Conservation (phyloP, 2,329 filamentous ascomycete genomes). For the Fusarium pseudoanthophilum region DNA sequence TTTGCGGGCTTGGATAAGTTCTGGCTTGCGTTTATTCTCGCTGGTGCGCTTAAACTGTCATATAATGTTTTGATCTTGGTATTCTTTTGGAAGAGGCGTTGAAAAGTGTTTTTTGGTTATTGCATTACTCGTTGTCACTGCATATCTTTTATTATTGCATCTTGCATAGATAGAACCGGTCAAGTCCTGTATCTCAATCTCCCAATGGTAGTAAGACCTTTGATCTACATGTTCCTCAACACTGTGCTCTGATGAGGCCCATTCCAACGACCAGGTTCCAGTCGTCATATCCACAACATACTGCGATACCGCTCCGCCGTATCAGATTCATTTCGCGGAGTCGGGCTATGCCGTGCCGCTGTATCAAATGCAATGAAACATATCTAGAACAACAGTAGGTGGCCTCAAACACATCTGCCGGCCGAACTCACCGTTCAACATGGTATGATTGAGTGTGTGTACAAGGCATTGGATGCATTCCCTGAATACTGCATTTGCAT, state of each 20-base stretch:
- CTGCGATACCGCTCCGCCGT: background rate
- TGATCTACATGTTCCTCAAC: background rate
- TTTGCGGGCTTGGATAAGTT: slow-evolving; percentile 37
- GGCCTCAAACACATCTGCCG: background rate
- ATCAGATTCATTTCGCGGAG: background rate
- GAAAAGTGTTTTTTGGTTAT: background rate
- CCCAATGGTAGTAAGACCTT: background rate
- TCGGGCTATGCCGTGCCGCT: background rate
- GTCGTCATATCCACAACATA: background rate
- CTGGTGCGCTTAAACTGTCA: slow-evolving; percentile 27
- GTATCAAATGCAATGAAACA: background rate
- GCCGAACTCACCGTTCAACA: background rate
- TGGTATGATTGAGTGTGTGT: background rate
- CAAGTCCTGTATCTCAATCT: background rate
- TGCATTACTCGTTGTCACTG: accelerated
- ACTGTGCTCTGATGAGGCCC: background rate
- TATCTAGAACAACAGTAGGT: background rate
- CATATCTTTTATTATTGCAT: background rate
- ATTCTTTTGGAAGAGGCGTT: slow-evolving; percentile 38
- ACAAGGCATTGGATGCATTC: background rate
- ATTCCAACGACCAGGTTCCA: background rate
- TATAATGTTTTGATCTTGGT: slow-evolving; percentile 39
- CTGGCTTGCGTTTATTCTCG: slow-evolving; percentile 39
- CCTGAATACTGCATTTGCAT: background rate
- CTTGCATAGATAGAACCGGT: background rate